Conservation (phyloP, 768 basidiomycete species). For the Mycena floridula region DNA sequence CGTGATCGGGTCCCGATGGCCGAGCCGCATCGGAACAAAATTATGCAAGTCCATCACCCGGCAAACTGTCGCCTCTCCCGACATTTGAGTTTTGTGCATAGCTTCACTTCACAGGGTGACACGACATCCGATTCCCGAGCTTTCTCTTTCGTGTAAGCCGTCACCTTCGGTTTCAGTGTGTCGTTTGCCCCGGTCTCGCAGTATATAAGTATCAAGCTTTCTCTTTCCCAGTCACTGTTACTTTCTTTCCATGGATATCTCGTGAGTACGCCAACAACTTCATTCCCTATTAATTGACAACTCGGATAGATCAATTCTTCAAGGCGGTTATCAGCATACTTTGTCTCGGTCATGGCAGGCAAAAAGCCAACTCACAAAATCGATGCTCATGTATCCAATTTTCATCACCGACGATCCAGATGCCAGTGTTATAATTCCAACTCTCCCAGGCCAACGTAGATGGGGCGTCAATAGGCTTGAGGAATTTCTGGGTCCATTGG, state of each 20-base stretch:
- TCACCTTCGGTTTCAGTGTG: too few species aligned
- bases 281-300: conserved; percentile 6
- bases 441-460: conserved; percentile 80
- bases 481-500: conserved; percentile 79
- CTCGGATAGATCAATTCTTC: conserved; percentile 64
- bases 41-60: too few species aligned
- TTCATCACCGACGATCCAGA: conserved; percentile 95
- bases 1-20: too few species aligned
- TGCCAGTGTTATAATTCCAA: conserved; percentile 68
- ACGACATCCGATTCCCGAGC: too few species aligned
- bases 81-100: too few species aligned
- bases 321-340: conserved; percentile 93
- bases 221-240: too few species aligned
- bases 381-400: conserved; percentile 99
- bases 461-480: conserved; percentile 97
- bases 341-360: conserved; percentile 85
- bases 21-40: too few species aligned
- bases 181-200: too few species aligned
- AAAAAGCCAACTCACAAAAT: conserved; percentile 71
- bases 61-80: too few species aligned
- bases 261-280: not conserved
- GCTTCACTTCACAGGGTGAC: too few species aligned
- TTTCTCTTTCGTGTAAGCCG: too few species aligned
- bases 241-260: conserved; percentile 9
- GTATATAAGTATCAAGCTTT: too few species aligned